Percentiles rank a stretch among this genome's conserved stretches.
These are phyloP conservation scores for Kodamaea ohmeri DNA, from an alignment of 1,139 yeast genomes.

Conservation along the genomic window DNA sequence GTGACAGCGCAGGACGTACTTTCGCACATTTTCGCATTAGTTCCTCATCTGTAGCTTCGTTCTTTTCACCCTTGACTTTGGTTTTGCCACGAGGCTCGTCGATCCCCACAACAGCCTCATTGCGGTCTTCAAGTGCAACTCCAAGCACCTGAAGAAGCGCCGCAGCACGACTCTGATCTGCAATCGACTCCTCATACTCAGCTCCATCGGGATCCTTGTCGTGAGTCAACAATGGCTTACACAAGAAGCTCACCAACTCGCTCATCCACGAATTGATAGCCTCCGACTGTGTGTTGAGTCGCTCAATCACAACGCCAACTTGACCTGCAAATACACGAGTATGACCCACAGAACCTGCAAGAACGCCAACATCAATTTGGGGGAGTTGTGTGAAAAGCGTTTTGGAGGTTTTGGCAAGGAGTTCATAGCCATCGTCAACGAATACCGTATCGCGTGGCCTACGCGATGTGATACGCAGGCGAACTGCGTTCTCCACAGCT, in stretches of 20 bases:
- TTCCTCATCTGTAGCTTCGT: neutral
- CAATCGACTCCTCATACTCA: slow-evolving; percentile 72
- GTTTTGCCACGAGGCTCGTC: slow-evolving; percentile 13
- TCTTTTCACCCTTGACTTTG: neutral
- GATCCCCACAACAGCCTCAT: slow-evolving; percentile 28
- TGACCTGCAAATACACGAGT: slow-evolving; percentile 21
- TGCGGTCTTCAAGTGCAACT: slow-evolving; percentile 55
- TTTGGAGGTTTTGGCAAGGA: slow-evolving; percentile 37
- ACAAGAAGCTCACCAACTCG: slow-evolving; percentile 44
- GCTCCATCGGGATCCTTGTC: slow-evolving; percentile 63
- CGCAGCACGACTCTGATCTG: slow-evolving; percentile 69
- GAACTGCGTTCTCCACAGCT: slow-evolving; percentile 29
- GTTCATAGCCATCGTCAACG: slow-evolving; percentile 30
- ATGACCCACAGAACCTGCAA: slow-evolving; percentile 16
- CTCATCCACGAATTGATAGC: slow-evolving; percentile 55
- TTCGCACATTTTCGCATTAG: neutral
- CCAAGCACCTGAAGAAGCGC: slow-evolving; percentile 63
- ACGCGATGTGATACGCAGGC: slow-evolving; percentile 26
- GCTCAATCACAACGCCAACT: slow-evolving; percentile 24
- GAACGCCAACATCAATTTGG: slow-evolving; percentile 4
- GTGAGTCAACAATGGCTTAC: slow-evolving; percentile 43
- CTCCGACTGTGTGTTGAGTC: slow-evolving; percentile 56
- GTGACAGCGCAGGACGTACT: slow-evolving; percentile 1
- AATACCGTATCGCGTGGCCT: slow-evolving; percentile 18
- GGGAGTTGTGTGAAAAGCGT: slow-evolving; percentile 35